These are phyloP conservation scores for Tolypocladium endophyticum DNA, from an alignment of 2,329 filamentous ascomycete species.

Conservation along the genomic window DNA sequence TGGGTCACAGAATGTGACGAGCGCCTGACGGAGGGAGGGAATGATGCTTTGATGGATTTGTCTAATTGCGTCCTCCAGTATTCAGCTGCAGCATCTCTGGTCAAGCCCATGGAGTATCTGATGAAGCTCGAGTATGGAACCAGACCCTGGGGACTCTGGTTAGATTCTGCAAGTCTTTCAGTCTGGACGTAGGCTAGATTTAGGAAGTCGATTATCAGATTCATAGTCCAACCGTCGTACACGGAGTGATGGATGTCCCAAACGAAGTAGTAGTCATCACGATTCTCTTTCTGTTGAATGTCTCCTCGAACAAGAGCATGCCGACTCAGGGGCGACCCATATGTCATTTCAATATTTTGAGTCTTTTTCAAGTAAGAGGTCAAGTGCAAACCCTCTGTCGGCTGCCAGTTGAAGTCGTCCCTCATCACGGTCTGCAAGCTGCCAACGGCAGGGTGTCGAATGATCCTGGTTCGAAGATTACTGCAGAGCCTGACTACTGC, in stretches of 20 bases:
- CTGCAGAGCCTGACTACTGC: neutral
- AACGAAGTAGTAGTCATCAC: neutral
- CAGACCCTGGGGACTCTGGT: neutral
- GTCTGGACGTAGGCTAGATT: neutral
- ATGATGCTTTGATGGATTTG: neutral
- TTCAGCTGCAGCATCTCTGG: neutral
- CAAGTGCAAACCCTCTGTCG: neutral
- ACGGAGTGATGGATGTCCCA: neutral
- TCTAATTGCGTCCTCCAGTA: neutral
- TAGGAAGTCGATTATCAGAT: neutral
- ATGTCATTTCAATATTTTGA: neutral
- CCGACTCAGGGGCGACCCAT: neutral
- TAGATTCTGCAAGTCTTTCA: no score
- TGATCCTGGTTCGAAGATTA: constrained; percentile 4
- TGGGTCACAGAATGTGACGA: neutral
- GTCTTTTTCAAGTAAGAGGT: neutral
- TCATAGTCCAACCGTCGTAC: neutral
- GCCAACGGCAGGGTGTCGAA: neutral
- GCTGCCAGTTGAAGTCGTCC: neutral
- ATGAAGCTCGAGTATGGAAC: neutral
- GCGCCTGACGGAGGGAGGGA: neutral
- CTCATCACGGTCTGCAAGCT: constrained; percentile 1
- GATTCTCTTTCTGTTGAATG: neutral
- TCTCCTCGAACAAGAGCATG: neutral
- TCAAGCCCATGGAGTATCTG: neutral